These are phyloP conservation scores for Globisporangium perplexum DNA, from an alignment of 352 stramenopile species.

Conservation along the genomic window DNA sequence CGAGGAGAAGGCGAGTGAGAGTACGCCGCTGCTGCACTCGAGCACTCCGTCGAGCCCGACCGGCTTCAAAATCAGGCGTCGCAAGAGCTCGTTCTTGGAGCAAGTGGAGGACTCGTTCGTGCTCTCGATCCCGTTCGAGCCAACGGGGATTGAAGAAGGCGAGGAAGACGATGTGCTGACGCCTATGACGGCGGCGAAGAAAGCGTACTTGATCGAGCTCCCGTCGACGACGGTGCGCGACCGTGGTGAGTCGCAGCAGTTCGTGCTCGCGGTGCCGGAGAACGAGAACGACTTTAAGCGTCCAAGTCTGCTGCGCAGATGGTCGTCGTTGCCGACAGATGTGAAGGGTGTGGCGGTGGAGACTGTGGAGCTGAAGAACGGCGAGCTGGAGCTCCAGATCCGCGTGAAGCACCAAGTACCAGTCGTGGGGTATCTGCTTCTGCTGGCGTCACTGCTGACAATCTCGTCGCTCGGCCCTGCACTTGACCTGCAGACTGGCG, in stretches of 20 bases:
- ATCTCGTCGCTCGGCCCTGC: conserved; percentile 75
- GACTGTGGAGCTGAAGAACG: conserved; percentile 49
- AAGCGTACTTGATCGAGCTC: conserved; percentile 82
- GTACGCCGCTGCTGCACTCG: conserved; percentile 39
- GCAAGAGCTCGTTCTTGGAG: conserved; percentile 61
- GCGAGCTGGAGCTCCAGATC: conserved; percentile 67
- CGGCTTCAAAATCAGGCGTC: not conserved
- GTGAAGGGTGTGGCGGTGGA: conserved; percentile 72
- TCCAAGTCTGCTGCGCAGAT: conserved; percentile 15
- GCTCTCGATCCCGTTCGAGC: conserved; percentile 67
- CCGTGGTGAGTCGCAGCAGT: conserved; percentile 35
- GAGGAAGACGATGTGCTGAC: conserved; percentile 18
- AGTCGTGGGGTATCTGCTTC: conserved; percentile 61
- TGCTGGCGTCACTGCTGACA: conserved; percentile 63
- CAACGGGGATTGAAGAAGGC: conserved; percentile 21
- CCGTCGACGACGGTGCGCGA: conserved; percentile 30
- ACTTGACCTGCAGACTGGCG: conserved; percentile 54
- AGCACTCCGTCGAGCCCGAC: conserved; percentile 22
- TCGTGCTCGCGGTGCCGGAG: conserved; percentile 64
- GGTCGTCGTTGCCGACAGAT: conserved; percentile 52
- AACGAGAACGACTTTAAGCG: conserved; percentile 22
- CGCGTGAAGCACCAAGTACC: conserved; percentile 62
- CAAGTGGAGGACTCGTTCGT: conserved; percentile 57
- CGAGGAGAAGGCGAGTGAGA: conserved; percentile 16
- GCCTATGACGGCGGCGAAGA: conserved; percentile 4